phyloP scores from a whole-genome alignment of 352 stramenopile genomes.

The Globisporangium canariense region DNA sequence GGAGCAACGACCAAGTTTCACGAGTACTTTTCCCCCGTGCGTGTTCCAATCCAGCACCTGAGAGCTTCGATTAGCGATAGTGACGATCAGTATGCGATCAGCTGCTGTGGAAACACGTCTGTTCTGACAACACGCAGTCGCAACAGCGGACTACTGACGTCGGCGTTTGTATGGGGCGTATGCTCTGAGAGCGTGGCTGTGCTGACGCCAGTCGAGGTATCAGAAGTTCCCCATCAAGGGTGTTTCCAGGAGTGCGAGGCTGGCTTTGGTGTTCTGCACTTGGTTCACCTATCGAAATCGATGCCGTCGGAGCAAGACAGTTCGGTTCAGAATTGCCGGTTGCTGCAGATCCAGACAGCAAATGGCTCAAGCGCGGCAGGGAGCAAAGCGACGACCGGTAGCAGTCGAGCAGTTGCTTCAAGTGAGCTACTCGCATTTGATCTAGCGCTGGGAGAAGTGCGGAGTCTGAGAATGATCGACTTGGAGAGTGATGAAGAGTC shows the following conservation, averaged over 20 bases:
- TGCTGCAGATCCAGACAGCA: slow-evolving; percentile 5
- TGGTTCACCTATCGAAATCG: neutral
- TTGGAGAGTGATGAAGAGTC: neutral
- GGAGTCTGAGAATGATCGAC: neutral
- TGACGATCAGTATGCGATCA: slow-evolving; percentile 10
- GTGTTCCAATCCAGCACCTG: slow-evolving; percentile 19
- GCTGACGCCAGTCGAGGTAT: slow-evolving; percentile 11
- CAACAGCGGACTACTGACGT: slow-evolving; percentile 4
- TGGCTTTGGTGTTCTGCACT: slow-evolving; percentile 7
- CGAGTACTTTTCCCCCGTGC: slow-evolving; percentile 37
- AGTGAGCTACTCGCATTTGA: neutral
- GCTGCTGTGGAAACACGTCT: slow-evolving; percentile 27
- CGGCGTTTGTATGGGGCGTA: slow-evolving; percentile 26
- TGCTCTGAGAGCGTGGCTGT: slow-evolving; percentile 3
- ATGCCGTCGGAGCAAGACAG: neutral
- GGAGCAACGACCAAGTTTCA: slow-evolving; percentile 42
- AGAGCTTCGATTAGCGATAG: neutral
- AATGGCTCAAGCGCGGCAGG: neutral
- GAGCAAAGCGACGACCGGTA: neutral
- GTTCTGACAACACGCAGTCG: slow-evolving; percentile 2
- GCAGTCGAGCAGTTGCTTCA: neutral
- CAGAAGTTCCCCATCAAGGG: slow-evolving; percentile 1
- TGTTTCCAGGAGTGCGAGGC: slow-evolving; percentile 5
- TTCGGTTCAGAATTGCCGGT: neutral
- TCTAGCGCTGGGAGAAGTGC: neutral